phyloP scores from a whole-genome alignment of 805 yeast genomes.

The Pichia phayaonensis region DNA sequence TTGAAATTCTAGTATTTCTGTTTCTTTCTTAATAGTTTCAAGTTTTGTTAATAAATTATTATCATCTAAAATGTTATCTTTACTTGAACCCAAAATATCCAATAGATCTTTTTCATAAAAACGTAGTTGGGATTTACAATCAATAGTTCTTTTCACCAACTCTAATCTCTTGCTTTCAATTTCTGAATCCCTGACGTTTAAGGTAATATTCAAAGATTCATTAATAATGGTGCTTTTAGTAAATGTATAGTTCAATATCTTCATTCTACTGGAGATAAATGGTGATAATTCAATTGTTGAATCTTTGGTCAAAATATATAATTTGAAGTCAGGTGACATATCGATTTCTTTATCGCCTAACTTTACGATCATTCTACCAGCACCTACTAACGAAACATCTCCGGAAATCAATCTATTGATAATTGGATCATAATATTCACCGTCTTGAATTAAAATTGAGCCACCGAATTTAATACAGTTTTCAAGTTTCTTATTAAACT shows the following conservation, averaged over 20 bases:
- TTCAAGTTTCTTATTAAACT: slow-evolving; percentile 62
- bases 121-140: slow-evolving; percentile 47
- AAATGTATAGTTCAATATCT: slow-evolving; percentile 63
- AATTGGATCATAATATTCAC: slow-evolving; percentile 74
- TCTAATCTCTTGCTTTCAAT: slow-evolving; percentile 50
- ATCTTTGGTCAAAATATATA: slow-evolving; percentile 58
- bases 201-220: slow-evolving; percentile 50
- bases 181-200: slow-evolving; percentile 56
- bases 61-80: slow-evolving; percentile 62
- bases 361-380: slow-evolving; percentile 57
- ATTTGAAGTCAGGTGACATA: slow-evolving; percentile 51
- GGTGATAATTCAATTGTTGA: slow-evolving; percentile 39
- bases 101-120: slow-evolving; percentile 54
- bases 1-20: slow-evolving; percentile 44
- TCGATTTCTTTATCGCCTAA: slow-evolving; percentile 63
- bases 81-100: slow-evolving; percentile 45
- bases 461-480: slow-evolving; percentile 84
- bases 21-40: slow-evolving; percentile 58
- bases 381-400: slow-evolving; percentile 62
- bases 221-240: slow-evolving; percentile 60
- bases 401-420: slow-evolving; percentile 52
- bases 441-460: slow-evolving; percentile 61
- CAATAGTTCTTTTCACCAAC: slow-evolving; percentile 48
- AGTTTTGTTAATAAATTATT: slow-evolving; percentile 50
- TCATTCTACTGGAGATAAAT: slow-evolving; percentile 54